These are phyloP conservation scores for Pseudotsuga menziesii DNA, from an alignment of 75 land plant species.

Conservation along the genomic window DNA sequence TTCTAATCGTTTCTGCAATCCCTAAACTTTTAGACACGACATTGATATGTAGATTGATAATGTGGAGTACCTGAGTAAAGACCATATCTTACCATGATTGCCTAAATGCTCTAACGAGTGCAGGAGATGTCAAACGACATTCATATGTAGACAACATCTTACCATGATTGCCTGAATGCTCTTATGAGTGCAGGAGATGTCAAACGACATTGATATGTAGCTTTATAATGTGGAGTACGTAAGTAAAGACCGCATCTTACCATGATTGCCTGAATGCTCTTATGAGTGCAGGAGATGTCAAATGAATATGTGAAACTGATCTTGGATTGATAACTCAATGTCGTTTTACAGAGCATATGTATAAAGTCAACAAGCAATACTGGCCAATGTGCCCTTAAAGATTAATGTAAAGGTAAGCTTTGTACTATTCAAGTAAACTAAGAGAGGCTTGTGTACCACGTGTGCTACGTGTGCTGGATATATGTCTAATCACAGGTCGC, in stretches of 20 bases:
- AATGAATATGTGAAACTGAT: conserved; percentile 89
- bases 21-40: not conserved
- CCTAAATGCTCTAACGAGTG: not conserved
- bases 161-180: not conserved
- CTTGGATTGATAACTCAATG: conserved; percentile 91
- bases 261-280: not conserved
- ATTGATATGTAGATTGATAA: not conserved
- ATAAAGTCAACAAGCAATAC: conserved; percentile 79
- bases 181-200: too few relatives aligned
- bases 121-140: too few relatives aligned
- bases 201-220: too few relatives aligned
- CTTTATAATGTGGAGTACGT: too few relatives aligned
- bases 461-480: not conserved
- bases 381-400: conserved; percentile 85
- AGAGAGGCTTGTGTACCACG: not conserved
- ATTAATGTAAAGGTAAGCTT: conserved; percentile 83
- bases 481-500: too few relatives aligned
- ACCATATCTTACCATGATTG: not conserved
- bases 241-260: too few relatives aligned
- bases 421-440: not conserved
- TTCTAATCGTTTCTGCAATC: not conserved
- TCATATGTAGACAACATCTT: too few relatives aligned
- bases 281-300: conserved; percentile 66
- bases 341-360: conserved; percentile 85
- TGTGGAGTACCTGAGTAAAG: not conserved